Conservation (phyloP, 345 rosid genomes). For the Eucalyptus leucophloia region DNA sequence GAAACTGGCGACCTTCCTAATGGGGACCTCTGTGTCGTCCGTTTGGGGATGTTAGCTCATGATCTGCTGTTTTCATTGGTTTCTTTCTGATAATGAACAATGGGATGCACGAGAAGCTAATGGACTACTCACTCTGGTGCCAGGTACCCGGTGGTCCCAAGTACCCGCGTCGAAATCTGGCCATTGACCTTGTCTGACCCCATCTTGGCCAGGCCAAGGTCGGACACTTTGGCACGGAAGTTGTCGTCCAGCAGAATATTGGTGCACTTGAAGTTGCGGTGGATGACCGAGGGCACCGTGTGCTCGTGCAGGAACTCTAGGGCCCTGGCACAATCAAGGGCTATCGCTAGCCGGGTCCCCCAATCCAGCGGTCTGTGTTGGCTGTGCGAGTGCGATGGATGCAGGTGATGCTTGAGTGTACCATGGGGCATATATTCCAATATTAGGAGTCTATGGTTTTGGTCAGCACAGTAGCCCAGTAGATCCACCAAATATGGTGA, state of each 20-base stretch:
- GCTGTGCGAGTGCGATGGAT: conserved; percentile 6
- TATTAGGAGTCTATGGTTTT: conserved; percentile 60
- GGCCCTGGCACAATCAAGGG: conserved; percentile 80
- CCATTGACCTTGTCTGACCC: conserved; percentile 65
- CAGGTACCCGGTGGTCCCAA: conserved; percentile 66
- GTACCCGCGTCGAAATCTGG: conserved; percentile 56
- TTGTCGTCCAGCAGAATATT: conserved; percentile 53
- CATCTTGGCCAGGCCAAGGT: conserved; percentile 72
- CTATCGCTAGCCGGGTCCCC: conserved; percentile 67
- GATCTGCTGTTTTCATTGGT: not conserved
- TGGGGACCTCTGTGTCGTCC: not conserved
- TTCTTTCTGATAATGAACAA: not conserved
- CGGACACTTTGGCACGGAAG: conserved; percentile 62
- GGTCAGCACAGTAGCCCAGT: conserved; percentile 94
- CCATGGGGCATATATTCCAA: conserved; percentile 75
- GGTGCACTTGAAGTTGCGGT: conserved; percentile 74
- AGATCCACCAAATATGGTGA: conserved; percentile 78
- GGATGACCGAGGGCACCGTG: conserved; percentile 54
- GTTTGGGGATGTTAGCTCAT: not conserved
- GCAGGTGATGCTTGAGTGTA: conserved; percentile 49
- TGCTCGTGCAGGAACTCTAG: conserved; percentile 81
- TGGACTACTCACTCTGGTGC: conserved; percentile 85
- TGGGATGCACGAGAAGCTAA: not conserved
- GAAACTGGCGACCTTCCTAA: conserved; percentile 11
- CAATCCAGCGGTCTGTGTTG: conserved; percentile 38